These are phyloP conservation scores for Ampelomyces quisqualis DNA, from an alignment of 2,329 filamentous ascomycete genomes.

Conservation along the genomic window DNA sequence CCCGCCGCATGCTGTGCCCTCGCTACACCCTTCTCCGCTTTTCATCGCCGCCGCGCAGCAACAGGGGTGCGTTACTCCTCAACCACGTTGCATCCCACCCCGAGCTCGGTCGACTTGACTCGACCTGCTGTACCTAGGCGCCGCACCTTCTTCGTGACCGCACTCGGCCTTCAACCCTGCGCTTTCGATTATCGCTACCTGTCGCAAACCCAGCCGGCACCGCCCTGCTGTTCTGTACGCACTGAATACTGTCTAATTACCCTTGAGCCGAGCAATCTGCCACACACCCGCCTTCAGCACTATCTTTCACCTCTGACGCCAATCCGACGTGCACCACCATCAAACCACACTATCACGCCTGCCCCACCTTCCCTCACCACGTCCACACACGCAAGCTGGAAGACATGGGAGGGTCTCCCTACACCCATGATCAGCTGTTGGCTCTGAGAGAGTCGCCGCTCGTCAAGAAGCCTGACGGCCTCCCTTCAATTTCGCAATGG, in stretches of 20 bases:
- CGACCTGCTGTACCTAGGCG: not conserved
- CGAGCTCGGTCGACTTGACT: constrained; percentile 16
- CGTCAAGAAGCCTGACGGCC: constrained; percentile 72
- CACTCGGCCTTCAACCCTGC: not conserved
- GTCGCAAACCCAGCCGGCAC: not conserved
- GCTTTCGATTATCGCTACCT: not conserved
- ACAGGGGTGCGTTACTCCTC: constrained; percentile 26
- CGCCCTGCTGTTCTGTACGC: too few species aligned
- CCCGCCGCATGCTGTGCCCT: constrained; percentile 6
- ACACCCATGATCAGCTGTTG: constrained; percentile 74
- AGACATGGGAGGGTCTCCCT: constrained; percentile 49
- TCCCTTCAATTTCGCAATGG: constrained; percentile 90
- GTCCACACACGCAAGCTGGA: constrained; percentile 10
- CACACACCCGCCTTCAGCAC: not conserved
- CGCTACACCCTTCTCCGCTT: constrained; percentile 27
- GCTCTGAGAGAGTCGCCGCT: constrained; percentile 78
- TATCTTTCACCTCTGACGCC: not conserved
- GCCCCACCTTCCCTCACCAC: constrained; percentile 16
- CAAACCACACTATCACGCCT: not conserved
- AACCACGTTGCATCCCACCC: constrained; percentile 30
- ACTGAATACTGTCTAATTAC: too few species aligned
- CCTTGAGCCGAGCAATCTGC: not conserved
- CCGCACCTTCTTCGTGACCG: too few species aligned
- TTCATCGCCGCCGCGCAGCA: constrained; percentile 25
- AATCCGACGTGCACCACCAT: not conserved